Conservation (phyloP, 129 eudicot species). For the Saussurea involucrata region DNA sequence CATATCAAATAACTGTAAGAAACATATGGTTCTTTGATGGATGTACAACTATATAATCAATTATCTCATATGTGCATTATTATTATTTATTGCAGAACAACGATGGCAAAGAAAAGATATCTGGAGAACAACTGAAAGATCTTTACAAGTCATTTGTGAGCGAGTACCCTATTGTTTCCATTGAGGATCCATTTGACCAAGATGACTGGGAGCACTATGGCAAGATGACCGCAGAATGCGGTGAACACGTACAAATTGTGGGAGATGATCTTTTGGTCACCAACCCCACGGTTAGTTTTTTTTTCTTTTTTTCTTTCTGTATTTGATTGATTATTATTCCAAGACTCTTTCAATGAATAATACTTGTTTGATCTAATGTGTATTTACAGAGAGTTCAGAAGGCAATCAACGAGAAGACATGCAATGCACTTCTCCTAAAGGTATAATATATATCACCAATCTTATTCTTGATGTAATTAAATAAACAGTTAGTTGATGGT, state of each 20-base stretch:
- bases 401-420: slow-evolving; percentile 40
- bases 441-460: neutral
- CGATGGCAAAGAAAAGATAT: slow-evolving; percentile 73
- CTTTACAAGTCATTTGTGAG: slow-evolving; percentile 83
- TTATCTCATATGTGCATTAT: neutral
- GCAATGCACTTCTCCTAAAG: slow-evolving; percentile 46
- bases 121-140: slow-evolving; percentile 90
- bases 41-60: neutral
- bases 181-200: slow-evolving; percentile 98
- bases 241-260: slow-evolving; percentile 84
- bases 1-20: neutral
- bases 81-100: slow-evolving; percentile 53
- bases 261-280: slow-evolving; percentile 99
- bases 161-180: slow-evolving; percentile 95
- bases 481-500: neutral
- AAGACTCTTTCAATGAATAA: neutral
- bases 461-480: neutral
- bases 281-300: slow-evolving; percentile 75
- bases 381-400: slow-evolving; percentile 37
- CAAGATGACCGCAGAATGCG: slow-evolving; percentile 73
- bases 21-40: neutral
- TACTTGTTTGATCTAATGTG: neutral
- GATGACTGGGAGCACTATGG: slow-evolving; percentile 97
- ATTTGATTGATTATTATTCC: neutral
- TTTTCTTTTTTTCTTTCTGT: neutral